Percentiles rank a stretch among this genome's conserved stretches.
These are phyloP conservation scores for Brettanomyces anomalus DNA, from an alignment of 805 yeast species.

Conservation along the genomic window DNA sequence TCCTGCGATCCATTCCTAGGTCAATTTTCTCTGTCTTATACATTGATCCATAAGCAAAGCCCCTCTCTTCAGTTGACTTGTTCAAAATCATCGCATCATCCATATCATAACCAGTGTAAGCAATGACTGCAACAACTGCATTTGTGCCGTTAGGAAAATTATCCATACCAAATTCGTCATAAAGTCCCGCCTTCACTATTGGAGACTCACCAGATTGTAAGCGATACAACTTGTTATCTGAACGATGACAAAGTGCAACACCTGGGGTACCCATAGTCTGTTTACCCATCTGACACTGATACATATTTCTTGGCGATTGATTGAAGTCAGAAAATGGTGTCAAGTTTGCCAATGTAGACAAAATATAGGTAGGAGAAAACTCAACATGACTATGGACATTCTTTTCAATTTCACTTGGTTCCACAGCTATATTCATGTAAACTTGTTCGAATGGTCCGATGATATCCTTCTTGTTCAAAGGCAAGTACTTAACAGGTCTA, in stretches of 20 bases:
- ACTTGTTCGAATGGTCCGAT: conserved; percentile 98
- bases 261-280: conserved; percentile 99
- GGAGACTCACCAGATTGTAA: conserved; percentile 96
- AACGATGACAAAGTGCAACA: conserved; percentile 83
- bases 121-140: conserved; percentile 97
- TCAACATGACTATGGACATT: conserved; percentile 89
- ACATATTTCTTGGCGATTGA: conserved; percentile 99
- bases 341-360: conserved; percentile 90
- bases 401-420: conserved; percentile 80
- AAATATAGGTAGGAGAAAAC: conserved; percentile 86
- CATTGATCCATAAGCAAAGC: conserved; percentile 95
- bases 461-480: conserved; percentile 72
- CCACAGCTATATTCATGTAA: conserved; percentile 91
- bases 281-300: conserved; percentile 99
- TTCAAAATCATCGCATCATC: conserved; percentile 99
- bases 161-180: conserved; percentile 96
- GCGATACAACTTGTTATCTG: conserved; percentile 90
- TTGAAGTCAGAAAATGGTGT: conserved; percentile 98
- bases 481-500: conserved; percentile 90
- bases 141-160: conserved; percentile 97
- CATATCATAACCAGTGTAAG: conserved; percentile 99
- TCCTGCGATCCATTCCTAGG: conserved; percentile 61
- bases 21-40: conserved; percentile 92
- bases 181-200: conserved; percentile 85
- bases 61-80: conserved; percentile 96